Evolutionary conservation across 331 rosid species (phyloP).

Genomic region (Quercus lobata): DNA sequence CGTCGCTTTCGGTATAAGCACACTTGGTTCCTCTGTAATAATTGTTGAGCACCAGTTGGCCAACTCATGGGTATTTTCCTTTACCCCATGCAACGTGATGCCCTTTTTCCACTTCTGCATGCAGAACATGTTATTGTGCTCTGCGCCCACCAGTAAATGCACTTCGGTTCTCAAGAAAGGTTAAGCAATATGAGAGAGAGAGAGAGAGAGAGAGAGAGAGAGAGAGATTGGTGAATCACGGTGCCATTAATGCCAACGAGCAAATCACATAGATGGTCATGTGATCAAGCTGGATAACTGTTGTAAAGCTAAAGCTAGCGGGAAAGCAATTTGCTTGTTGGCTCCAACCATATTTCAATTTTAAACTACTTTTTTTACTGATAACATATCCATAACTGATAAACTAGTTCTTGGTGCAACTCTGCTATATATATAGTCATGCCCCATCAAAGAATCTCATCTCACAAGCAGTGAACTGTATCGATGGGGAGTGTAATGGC

Average conservation of each 20-base stretch:
- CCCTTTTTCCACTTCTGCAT: background rate
- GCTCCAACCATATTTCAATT: conserved; percentile 23
- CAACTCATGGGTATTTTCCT: background rate
- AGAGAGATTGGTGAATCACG: conserved; percentile 10
- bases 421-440: conserved; percentile 1
- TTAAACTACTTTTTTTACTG: background rate
- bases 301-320: conserved; percentile 24
- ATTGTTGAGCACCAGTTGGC: too few relatives aligned
- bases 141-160: background rate
- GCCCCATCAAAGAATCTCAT: background rate
- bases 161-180: background rate
- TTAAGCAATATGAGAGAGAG: background rate
- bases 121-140: background rate
- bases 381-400: background rate
- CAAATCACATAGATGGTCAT: conserved; percentile 30
- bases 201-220: too few relatives aligned
- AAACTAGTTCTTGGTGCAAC: background rate
- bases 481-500: conserved; percentile 19
- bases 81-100: background rate
- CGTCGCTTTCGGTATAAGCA: too few relatives aligned
- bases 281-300: conserved; percentile 28
- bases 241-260: conserved; percentile 24
- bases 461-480: background rate
- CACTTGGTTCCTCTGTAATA: too few relatives aligned
- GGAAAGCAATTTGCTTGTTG: conserved; percentile 19